phyloP scores from a whole-genome alignment of 2,329 filamentous ascomycete species.

The Macrophomina pseudophaseolina region DNA sequence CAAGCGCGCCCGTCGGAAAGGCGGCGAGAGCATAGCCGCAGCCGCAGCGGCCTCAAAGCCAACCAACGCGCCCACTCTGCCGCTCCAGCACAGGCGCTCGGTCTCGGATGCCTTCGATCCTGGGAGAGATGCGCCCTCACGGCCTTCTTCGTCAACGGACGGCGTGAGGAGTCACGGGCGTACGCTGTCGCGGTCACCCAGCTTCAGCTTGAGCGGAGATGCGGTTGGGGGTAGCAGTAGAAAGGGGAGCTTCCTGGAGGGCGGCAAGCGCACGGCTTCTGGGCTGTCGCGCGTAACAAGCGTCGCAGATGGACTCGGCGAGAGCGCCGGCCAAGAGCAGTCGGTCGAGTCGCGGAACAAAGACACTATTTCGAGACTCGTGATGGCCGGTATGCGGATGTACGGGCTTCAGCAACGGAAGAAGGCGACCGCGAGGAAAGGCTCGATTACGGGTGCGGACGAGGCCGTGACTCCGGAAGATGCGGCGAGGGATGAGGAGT shows the following conservation, averaged over 20 bases:
- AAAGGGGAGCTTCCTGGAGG: background rate
- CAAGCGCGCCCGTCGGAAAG: slow-evolving; percentile 48
- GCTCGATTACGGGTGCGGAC: background rate
- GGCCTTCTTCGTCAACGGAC: slow-evolving; percentile 33
- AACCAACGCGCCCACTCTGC: background rate
- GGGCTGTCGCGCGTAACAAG: slow-evolving; percentile 43
- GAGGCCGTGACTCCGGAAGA: slow-evolving; percentile 35
- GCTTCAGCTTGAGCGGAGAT: background rate
- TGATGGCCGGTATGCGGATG: slow-evolving; percentile 60
- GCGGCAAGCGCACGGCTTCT: slow-evolving; percentile 27
- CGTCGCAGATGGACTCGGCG: slow-evolving; percentile 30
- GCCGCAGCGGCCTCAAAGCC: slow-evolving; percentile 42
- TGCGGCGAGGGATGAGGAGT: slow-evolving; percentile 53
- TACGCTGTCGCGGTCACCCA: slow-evolving; percentile 24
- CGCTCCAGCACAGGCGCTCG: background rate
- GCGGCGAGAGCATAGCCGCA: slow-evolving; percentile 50
- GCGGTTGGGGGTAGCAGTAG: background rate
- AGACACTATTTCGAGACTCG: slow-evolving; percentile 54
- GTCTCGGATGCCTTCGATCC: background rate
- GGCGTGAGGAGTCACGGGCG: background rate
- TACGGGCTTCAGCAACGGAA: slow-evolving; percentile 55
- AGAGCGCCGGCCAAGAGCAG: slow-evolving; percentile 7
- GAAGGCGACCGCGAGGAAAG: slow-evolving; percentile 25
- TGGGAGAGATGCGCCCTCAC: slow-evolving; percentile 16
- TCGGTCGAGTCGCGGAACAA: slow-evolving; percentile 53